A percentile compares a stretch with the other conserved stretches of the same genome.
phyloP scores from a whole-genome alignment of 805 yeast species.

The Cyberlindnera amylophila region DNA sequence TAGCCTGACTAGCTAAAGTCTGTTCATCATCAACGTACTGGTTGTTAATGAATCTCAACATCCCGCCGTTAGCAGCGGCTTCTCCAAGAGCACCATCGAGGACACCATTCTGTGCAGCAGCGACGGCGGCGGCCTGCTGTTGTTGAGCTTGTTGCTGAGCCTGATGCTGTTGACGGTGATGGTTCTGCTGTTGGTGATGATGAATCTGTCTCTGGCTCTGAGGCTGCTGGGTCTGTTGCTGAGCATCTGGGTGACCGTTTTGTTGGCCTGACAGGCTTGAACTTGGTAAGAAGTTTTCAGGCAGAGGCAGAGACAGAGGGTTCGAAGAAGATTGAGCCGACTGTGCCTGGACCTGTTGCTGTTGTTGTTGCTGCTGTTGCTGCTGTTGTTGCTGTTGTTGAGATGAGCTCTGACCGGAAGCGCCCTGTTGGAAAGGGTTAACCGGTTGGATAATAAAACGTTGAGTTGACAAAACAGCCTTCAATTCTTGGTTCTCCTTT shows the following conservation, averaged over 20 bases:
- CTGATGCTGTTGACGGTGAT: conserved; percentile 16
- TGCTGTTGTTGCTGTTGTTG: conserved; percentile 8
- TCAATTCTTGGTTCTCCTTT: conserved; percentile 28
- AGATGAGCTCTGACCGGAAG: conserved; percentile 1
- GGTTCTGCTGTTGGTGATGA: conserved; percentile 13
- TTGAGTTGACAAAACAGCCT: conserved; percentile 20
- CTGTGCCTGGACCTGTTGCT: background rate
- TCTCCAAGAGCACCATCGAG: conserved; percentile 22
- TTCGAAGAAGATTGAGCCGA: conserved; percentile 5
- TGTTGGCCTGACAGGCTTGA: conserved; percentile 6
- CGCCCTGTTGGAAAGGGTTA: conserved; percentile 9
- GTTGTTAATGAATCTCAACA: conserved; percentile 28
- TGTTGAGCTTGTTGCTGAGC: conserved; percentile 5
- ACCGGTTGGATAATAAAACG: conserved; percentile 24
- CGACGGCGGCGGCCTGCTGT: conserved; percentile 11
- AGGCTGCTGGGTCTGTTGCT: conserved; percentile 1
- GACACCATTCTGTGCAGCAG: conserved; percentile 15
- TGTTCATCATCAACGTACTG: conserved; percentile 30
- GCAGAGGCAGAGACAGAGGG: conserved; percentile 12
- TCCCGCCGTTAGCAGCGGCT: conserved; percentile 21
- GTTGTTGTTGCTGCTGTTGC: background rate
- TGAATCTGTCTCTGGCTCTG: conserved; percentile 8
- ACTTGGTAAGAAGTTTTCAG: conserved; percentile 12
- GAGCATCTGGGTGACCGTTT: conserved; percentile 10
- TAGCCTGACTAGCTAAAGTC: conserved; percentile 14